These are phyloP conservation scores for Chytriomyces sp. DNA, from an alignment of 192 early-diverging fungal genomes.

Conservation along the genomic window DNA sequence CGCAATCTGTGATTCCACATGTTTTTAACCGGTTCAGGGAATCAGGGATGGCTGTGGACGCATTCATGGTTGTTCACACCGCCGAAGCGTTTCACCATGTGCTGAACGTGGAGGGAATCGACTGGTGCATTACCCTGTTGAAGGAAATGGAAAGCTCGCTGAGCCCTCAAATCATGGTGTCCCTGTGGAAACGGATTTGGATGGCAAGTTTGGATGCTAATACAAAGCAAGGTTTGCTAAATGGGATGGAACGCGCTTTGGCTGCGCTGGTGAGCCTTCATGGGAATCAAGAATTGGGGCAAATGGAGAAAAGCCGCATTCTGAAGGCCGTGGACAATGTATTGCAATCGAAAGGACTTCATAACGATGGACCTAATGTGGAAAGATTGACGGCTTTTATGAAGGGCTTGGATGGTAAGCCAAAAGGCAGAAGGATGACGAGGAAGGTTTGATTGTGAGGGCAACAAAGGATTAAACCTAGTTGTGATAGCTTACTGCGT, in stretches of 20 bases:
- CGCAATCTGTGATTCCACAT: not conserved
- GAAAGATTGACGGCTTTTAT: not conserved
- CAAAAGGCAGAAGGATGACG: not conserved
- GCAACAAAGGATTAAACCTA: too few relatives aligned
- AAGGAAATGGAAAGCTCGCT: not conserved
- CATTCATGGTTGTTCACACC: not conserved
- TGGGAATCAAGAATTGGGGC: not conserved
- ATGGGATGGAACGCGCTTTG: not conserved
- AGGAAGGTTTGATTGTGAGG: too few relatives aligned
- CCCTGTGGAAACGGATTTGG: slow-evolving; percentile 14
- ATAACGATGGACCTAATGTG: not conserved
- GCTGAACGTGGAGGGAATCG: not conserved
- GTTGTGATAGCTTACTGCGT: too few relatives aligned
- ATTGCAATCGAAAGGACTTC: not conserved
- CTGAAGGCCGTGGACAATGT: not conserved
- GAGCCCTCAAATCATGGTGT: not conserved
- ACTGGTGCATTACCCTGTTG: slow-evolving; percentile 1
- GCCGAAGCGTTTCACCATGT: slow-evolving; percentile 7
- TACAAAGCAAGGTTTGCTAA: not conserved
- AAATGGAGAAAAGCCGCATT: not conserved
- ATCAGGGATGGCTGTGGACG: not conserved
- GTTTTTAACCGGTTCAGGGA: not conserved
- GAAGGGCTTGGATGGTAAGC: not conserved
- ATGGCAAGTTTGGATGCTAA: not conserved
- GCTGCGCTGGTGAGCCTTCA: not conserved